Conservation (phyloP, 116 monocot species). For the Posidonia oceanica region DNA sequence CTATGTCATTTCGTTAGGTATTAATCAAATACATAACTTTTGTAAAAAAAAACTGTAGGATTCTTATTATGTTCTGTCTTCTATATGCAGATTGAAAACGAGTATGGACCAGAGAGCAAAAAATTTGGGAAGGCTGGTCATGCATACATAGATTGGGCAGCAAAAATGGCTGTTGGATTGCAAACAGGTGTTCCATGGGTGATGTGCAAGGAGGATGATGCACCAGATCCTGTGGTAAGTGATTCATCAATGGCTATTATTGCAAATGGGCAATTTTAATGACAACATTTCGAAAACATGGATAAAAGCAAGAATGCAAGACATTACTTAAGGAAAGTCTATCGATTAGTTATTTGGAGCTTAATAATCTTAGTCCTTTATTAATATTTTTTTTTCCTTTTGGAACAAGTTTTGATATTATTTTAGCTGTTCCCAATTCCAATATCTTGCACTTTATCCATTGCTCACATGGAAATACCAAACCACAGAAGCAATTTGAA, state of each 20-base stretch:
- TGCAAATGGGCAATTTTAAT: too few species aligned
- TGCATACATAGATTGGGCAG: conserved; percentile 82
- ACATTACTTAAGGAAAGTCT: too few species aligned
- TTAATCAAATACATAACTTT: not conserved
- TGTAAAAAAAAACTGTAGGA: not conserved
- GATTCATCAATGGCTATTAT: not conserved
- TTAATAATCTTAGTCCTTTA: too few species aligned
- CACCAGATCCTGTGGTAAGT: conserved; percentile 93
- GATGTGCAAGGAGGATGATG: conserved; percentile 99
- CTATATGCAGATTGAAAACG: conserved; percentile 86
- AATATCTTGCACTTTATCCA: too few species aligned
- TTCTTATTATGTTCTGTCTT: conserved; percentile 2
- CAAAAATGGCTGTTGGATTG: conserved; percentile 74
- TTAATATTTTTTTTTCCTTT: too few species aligned
- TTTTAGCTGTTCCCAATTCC: too few species aligned
- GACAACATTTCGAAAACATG: too few species aligned
- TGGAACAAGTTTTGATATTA: too few species aligned
- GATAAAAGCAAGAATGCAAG: too few species aligned
- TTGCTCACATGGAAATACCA: too few species aligned
- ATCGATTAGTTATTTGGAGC: too few species aligned
- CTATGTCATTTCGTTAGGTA: too few species aligned
- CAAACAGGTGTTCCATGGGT: conserved; percentile 94
- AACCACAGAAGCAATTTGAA: not conserved
- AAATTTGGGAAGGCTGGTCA: conserved; percentile 69
- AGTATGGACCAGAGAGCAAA: conserved; percentile 81